Conservation (phyloP, 805 yeast species). For the Jamesozyma piceae region DNA sequence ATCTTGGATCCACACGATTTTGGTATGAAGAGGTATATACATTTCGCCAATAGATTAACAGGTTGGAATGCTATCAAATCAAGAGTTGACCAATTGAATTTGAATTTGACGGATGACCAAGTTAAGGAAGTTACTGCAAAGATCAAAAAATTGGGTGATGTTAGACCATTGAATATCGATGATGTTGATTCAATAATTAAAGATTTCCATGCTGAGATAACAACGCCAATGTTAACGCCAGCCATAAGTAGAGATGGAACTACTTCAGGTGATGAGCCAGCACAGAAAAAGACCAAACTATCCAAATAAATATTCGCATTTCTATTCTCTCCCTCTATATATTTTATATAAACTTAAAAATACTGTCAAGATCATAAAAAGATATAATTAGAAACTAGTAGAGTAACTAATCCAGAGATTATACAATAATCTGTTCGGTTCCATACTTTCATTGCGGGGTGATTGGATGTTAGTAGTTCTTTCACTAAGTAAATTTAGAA, state of each 20-base stretch:
- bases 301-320: not conserved
- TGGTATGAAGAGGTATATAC: constrained; percentile 92
- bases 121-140: constrained; percentile 89
- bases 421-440: too few species aligned
- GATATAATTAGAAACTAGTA: too few species aligned
- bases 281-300: constrained; percentile 11
- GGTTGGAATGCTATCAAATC: constrained; percentile 99
- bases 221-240: constrained; percentile 11
- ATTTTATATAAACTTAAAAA: too few species aligned
- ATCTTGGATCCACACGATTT: constrained; percentile 90
- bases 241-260: constrained; percentile 1
- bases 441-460: too few species aligned
- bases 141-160: constrained; percentile 90
- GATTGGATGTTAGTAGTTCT: too few species aligned
- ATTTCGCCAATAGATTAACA: constrained; percentile 93
- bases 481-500: too few species aligned
- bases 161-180: constrained; percentile 86
- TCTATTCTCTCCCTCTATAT: too few species aligned
- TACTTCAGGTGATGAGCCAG: constrained; percentile 9
- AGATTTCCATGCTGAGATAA: constrained; percentile 68
- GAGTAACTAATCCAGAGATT: too few species aligned
- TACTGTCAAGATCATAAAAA: too few species aligned
- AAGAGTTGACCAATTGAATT: constrained; percentile 92
- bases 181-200: constrained; percentile 95
- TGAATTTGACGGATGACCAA: constrained; percentile 84